Evolutionary conservation across 176 grass and related monocot genomes (phyloP), one percentile per base, ranked within the genome.

Genomic region (Aegilops bicornis): DNA sequence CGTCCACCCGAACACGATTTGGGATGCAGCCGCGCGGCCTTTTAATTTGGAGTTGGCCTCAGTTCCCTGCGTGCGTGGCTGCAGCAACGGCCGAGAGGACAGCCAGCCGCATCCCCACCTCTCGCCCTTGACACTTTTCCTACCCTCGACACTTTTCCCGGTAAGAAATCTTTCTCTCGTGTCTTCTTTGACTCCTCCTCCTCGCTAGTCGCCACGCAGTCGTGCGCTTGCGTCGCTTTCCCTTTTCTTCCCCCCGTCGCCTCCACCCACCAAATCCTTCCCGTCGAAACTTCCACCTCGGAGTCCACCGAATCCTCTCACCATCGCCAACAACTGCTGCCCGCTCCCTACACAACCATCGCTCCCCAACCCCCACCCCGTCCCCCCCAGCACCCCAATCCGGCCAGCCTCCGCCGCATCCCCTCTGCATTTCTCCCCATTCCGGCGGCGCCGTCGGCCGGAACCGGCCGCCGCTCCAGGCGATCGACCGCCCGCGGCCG

Each of bases 251-350:
- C 2, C 39, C 2, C 11, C 0, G 50, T 7, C 1, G 20, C 56
- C 27, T 39, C 22, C 43, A 12, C 69, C 77, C 73, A 54, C 81
- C 15, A 17, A 17, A 6, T 73, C 84, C 84, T 90, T 83, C 29
- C 30, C 32, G 79, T 74, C 59, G 59, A 80, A 90, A 68, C 89
- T 79, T 90, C 74, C 66, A 90, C 33, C 72, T 67, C 66, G 56
- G 63, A 78, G 25, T 50, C 74, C 80, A 90, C 84, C 79, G 36
- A 63, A 47, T 52, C 68, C 83, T 64, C 8, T 39, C 69, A n/a
- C 67, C 27, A 78, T 64, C 76, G 64, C 79, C 89, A 72, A 84
- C 82, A 52, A 32, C 82, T 68, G 6, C 87, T 27, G 24, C 87
- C 3, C n/a, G n/a, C n/a, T n/a, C 9, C 62, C 73, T 3, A 36